phyloP scores from a whole-genome alignment of 495 filamentous ascomycete species.

The Tuber melanosporum region DNA sequence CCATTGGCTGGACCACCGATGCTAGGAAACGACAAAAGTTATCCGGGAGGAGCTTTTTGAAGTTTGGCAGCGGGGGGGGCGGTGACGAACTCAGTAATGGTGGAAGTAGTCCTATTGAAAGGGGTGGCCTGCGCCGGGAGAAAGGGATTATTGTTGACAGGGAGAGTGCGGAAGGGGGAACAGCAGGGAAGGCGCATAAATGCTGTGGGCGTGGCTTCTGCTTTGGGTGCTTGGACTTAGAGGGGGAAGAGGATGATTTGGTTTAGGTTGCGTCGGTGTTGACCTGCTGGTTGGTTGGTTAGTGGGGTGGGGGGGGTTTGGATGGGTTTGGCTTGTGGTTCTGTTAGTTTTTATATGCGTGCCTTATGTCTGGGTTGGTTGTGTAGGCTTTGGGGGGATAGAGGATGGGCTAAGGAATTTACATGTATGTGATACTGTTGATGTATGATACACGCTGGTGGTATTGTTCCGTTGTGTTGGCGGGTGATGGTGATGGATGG shows the following conservation, averaged over 20 bases:
- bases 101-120: neutral
- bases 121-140: neutral
- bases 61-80: neutral
- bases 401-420: neutral
- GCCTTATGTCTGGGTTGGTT: neutral
- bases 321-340: slow-evolving; percentile 6
- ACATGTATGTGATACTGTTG: neutral
- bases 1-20: neutral
- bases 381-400: neutral
- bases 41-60: neutral
- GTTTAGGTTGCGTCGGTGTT: slow-evolving; percentile 7
- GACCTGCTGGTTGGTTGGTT: neutral
- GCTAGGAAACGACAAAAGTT: neutral
- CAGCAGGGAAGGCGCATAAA: slow-evolving; percentile 6
- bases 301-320: neutral
- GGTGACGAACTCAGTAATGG: neutral
- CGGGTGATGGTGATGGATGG: neutral
- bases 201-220: slow-evolving; percentile 19
- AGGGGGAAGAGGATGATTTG: slow-evolving; percentile 30
- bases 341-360: neutral
- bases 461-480: neutral
- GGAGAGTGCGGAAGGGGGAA: neutral
- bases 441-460: neutral
- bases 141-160: neutral
- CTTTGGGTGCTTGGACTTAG: slow-evolving; percentile 22